Conservation (phyloP, 192 early-diverging fungal genomes). For the Blastocladiella britannica region DNA sequence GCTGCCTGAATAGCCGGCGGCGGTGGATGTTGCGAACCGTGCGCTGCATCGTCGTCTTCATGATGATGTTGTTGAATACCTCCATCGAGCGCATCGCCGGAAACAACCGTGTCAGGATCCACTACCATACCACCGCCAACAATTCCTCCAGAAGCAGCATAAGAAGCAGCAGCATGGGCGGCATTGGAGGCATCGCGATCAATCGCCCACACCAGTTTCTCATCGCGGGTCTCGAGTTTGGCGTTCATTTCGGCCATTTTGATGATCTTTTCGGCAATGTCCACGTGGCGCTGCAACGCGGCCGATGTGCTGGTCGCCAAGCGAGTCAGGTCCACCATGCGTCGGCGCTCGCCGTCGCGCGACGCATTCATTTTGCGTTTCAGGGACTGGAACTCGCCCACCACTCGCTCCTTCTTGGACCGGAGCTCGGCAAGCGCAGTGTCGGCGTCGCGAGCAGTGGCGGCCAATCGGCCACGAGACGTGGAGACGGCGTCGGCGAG, state of each 20-base stretch:
- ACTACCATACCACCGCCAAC: no score
- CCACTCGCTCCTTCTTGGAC: constrained; percentile 31
- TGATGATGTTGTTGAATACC: no score
- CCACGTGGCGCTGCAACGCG: constrained; percentile 22
- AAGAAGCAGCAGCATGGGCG: background rate
- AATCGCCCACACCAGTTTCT: constrained; percentile 12
- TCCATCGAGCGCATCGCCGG: background rate
- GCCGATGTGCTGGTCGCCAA: constrained; percentile 22
- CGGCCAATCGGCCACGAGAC: constrained; percentile 19
- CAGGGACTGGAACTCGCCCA: constrained; percentile 28
- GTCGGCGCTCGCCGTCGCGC: constrained; percentile 23
- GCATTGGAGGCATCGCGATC: background rate
- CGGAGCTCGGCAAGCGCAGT: constrained; percentile 21
- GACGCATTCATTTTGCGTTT: constrained; percentile 32
- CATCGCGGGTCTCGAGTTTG: constrained; percentile 37
- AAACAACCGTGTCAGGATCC: background rate
- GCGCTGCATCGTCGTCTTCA: no score
- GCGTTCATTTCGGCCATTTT: constrained; percentile 39
- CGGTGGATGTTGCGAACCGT: no score
- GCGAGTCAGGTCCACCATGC: constrained; percentile 26
- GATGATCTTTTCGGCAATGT: constrained; percentile 35
- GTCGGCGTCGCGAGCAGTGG: constrained; percentile 26
- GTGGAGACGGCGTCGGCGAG: constrained; percentile 34
- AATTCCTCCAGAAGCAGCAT: background rate
- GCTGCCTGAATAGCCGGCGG: background rate